These are phyloP conservation scores for Cryptosporidium muris DNA, from an alignment of 169 alveolate genomes.

Conservation along the genomic window DNA sequence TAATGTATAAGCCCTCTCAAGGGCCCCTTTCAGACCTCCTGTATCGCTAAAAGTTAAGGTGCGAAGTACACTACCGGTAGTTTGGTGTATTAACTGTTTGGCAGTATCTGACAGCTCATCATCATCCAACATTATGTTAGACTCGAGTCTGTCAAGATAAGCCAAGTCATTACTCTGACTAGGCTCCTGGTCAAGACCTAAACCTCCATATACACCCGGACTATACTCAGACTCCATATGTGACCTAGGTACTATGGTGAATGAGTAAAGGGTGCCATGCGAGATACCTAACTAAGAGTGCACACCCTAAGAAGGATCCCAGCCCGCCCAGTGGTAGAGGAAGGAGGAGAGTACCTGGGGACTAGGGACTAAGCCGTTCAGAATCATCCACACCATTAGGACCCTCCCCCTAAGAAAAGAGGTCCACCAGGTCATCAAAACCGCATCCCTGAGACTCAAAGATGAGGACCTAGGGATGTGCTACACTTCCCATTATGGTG, in stretches of 20 bases:
- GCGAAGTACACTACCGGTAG: slow-evolving; percentile 15
- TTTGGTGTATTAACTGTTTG: slow-evolving; percentile 38
- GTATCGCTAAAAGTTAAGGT: slow-evolving; percentile 42
- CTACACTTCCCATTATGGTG: slow-evolving; percentile 77
- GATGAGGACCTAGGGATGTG: slow-evolving; percentile 4
- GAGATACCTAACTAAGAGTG: too few species aligned
- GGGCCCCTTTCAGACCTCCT: slow-evolving; percentile 63
- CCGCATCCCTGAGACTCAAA: slow-evolving; percentile 29
- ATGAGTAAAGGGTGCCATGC: too few species aligned
- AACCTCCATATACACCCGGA: not conserved
- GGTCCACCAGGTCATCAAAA: slow-evolving; percentile 58
- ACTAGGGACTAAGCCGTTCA: slow-evolving; percentile 35
- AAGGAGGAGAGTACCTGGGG: not conserved
- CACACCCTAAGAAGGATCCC: too few species aligned
- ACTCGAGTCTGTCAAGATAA: slow-evolving; percentile 10
- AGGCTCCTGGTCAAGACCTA: not conserved
- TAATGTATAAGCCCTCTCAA: slow-evolving; percentile 43
- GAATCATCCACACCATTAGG: slow-evolving; percentile 72
- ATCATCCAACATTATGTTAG: slow-evolving; percentile 36
- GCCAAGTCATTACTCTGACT: slow-evolving; percentile 23
- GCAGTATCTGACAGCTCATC: slow-evolving; percentile 50
- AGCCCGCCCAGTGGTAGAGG: not conserved
- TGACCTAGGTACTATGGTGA: too few species aligned
- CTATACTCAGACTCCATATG: not conserved
- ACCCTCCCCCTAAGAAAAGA: slow-evolving; percentile 30